phyloP scores from a whole-genome alignment of 164 flowering plant genomes.

The Brasenia schreberi region DNA sequence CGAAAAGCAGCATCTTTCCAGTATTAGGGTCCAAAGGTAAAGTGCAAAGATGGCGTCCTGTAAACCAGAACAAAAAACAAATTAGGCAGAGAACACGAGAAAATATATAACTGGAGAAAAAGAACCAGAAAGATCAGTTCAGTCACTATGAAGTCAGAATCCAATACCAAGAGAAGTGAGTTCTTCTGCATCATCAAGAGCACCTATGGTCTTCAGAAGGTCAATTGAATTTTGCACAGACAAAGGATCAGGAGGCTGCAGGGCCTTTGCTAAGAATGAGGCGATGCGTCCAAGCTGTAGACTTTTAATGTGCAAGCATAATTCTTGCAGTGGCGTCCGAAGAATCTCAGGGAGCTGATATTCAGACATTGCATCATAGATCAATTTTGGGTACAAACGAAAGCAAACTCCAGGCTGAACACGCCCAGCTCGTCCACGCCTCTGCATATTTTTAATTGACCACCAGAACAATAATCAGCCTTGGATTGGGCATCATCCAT shows the following conservation, averaged over 20 bases:
- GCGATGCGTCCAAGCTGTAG: conserved; percentile 74
- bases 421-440: conserved; percentile 99
- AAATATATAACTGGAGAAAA: background rate
- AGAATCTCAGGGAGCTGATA: conserved; percentile 93
- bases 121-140: background rate
- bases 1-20: conserved; percentile 97
- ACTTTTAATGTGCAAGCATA: conserved; percentile 81
- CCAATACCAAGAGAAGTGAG: conserved; percentile 83
- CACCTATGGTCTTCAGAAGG: conserved; percentile 87
- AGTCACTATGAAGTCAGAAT: background rate
- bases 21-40: conserved; percentile 92
- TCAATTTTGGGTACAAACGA: conserved; percentile 69
- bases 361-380: conserved; percentile 73
- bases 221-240: conserved; percentile 89
- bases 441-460: conserved; percentile 23
- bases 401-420: conserved; percentile 93
- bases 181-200: conserved; percentile 72
- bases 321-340: conserved; percentile 86
- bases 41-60: conserved; percentile 88
- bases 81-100: conserved; percentile 2
- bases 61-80: conserved; percentile 2
- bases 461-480: background rate
- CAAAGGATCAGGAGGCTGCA: conserved; percentile 91
- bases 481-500: background rate
- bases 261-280: conserved; percentile 76